Base-by-base conservation (phyloP, 1,139 yeast species). In the Hyphopichia wangnamkhiaoensis region DNA sequence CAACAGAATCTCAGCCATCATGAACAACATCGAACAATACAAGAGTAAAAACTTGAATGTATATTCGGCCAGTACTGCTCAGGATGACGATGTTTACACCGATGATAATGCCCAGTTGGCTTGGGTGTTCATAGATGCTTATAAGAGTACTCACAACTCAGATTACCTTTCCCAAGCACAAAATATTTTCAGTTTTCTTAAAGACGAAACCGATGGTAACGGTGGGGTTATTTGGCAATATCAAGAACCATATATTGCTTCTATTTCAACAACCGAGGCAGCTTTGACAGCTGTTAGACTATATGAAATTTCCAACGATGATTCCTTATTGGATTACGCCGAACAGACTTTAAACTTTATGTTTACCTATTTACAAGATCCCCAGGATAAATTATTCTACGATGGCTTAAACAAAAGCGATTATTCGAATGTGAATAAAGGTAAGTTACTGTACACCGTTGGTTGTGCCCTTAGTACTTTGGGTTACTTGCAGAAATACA, bases 371-470 rank as follows among this genome's bases (percentile, higher is more conserved):
- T 51, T 67, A 34, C 54, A 57, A 35, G 73, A 66, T 44, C 46
- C 58, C 4, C 37, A 41, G 10, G 65, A 61, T 44, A 49, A 54
- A 6, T 61, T 64, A 19, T 61, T 67, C 29, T 53, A 49, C 32
- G 73, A 67, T 47, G 72, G 72, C 2, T 43, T 53, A 31, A 47
- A 56, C 32, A 47, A 47, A 13, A 34, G 40, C 16, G 47, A 56
- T 26, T 55, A 56, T 15, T 42, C 44, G 19, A 37, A 49, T 13
- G 37, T 59, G 13, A 63, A 68, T 46, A 48, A 48, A 19, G 73
- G 72, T 0, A 65, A 66, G 42, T 54, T 68, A 34, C 53, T 72
- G 3, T 68, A 68, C 46, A 65, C 73, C 2, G 60, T 64, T 9
- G 74, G 73, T 1, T 49, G 52, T 13, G 59, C 65, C n/a, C 52